Percentiles rank a stretch among this genome's conserved stretches.
phyloP scores from a whole-genome alignment of 148 eudicot species.

The Diospyros lotus region DNA sequence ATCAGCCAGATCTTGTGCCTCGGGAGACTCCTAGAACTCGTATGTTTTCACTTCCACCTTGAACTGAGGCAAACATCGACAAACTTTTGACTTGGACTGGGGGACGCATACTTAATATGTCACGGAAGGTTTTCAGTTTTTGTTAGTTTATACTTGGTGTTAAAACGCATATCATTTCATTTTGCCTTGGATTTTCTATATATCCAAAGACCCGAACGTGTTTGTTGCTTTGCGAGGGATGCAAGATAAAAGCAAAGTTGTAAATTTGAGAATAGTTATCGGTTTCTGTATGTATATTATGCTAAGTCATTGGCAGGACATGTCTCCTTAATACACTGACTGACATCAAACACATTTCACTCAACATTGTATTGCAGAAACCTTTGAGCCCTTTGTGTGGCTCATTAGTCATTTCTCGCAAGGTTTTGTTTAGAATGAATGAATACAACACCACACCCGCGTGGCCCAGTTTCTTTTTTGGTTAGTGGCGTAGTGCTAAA shows the following conservation, averaged over 20 bases:
- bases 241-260: slow-evolving; percentile 2
- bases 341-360: too few species aligned
- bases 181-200: not conserved
- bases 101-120: not conserved
- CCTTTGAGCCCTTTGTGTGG: too few species aligned
- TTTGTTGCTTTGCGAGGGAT: not conserved
- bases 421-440: too few species aligned
- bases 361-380: too few species aligned
- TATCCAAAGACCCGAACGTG: not conserved
- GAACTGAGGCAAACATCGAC: not conserved
- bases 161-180: not conserved
- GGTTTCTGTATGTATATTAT: not conserved
- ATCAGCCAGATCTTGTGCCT: slow-evolving; percentile 24
- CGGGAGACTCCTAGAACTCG: slow-evolving; percentile 14
- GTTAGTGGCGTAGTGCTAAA: too few species aligned
- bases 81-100: not conserved
- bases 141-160: not conserved
- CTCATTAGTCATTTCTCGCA: too few species aligned
- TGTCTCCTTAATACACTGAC: not conserved
- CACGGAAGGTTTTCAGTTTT: not conserved
- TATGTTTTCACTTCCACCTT: not conserved
- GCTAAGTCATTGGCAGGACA: not conserved
- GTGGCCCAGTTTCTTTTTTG: too few species aligned
- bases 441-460: too few species aligned
- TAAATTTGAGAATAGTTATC: slow-evolving; percentile 3